These are phyloP conservation scores for Casaregolazyma suthepensis DNA, from an alignment of 1,139 yeast genomes.

Conservation along the genomic window DNA sequence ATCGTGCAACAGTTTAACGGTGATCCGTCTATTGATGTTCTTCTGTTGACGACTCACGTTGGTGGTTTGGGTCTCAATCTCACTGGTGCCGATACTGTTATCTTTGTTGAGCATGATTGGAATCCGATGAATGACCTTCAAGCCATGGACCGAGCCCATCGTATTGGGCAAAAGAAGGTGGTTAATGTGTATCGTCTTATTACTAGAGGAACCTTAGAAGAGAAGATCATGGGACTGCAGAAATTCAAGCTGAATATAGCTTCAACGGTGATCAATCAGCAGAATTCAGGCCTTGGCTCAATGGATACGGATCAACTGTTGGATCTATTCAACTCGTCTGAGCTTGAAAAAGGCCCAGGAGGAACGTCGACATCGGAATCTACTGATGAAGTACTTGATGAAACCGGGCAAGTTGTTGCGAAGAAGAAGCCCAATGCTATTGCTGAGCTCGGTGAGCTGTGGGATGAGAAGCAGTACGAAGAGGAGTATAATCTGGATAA, in stretches of 20 bases:
- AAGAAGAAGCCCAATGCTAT: constrained; percentile 51
- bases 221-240: constrained; percentile 97
- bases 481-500: constrained; percentile 93
- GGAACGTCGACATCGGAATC: constrained; percentile 29
- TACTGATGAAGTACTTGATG: constrained; percentile 37
- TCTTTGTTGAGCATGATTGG: constrained; percentile 99
- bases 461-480: constrained; percentile 96
- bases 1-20: constrained; percentile 89
- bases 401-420: constrained; percentile 50
- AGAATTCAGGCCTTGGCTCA: constrained; percentile 86
- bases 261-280: constrained; percentile 92
- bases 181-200: constrained; percentile 91
- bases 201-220: constrained; percentile 90
- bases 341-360: constrained; percentile 40
- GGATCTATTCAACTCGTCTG: constrained; percentile 66
- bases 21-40: constrained; percentile 94
- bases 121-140: constrained; percentile 99
- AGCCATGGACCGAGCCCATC: constrained; percentile 99
- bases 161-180: constrained; percentile 95
- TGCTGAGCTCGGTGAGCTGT: constrained; percentile 85
- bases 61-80: constrained; percentile 96
- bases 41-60: constrained; percentile 89
- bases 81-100: constrained; percentile 98
- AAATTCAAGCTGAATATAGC: constrained; percentile 97
- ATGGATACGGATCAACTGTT: constrained; percentile 96